Conservation (phyloP, 75 land plant genomes). For the Cryptomeria japonica region DNA sequence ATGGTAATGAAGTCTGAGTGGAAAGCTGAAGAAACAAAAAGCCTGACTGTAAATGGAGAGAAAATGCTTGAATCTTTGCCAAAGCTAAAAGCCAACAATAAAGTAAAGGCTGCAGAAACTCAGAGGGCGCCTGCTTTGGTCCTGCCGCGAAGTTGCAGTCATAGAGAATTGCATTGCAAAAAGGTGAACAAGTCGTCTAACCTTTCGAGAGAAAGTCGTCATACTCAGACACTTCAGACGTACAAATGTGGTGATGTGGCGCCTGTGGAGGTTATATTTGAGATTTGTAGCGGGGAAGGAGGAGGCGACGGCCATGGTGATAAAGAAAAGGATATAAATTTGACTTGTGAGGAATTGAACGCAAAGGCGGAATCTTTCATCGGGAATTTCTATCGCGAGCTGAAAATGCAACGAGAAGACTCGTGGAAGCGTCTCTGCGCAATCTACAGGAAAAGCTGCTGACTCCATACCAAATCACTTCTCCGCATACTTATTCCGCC, state of each 20-base stretch:
- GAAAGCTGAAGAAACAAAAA: too few relatives aligned
- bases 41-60: background rate
- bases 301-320: background rate
- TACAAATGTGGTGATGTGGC: background rate
- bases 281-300: background rate
- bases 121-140: background rate
- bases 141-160: background rate
- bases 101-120: background rate
- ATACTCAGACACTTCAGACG: background rate
- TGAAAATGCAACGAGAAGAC: constrained; percentile 64
- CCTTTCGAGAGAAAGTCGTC: background rate
- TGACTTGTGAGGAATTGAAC: constrained; percentile 35
- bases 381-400: constrained; percentile 55
- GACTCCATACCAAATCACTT: background rate
- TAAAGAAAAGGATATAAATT: background rate
- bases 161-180: background rate
- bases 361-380: constrained; percentile 56
- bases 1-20: too few relatives aligned
- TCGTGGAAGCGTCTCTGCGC: constrained; percentile 56
- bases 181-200: background rate
- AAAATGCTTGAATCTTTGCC: background rate
- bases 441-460: constrained; percentile 19
- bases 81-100: background rate
- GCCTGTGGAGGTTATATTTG: background rate
- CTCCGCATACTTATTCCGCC: background rate